Evolutionary conservation across 2,329 filamentous ascomycete species (phyloP).

Genomic region (Fusarium devonianum): DNA sequence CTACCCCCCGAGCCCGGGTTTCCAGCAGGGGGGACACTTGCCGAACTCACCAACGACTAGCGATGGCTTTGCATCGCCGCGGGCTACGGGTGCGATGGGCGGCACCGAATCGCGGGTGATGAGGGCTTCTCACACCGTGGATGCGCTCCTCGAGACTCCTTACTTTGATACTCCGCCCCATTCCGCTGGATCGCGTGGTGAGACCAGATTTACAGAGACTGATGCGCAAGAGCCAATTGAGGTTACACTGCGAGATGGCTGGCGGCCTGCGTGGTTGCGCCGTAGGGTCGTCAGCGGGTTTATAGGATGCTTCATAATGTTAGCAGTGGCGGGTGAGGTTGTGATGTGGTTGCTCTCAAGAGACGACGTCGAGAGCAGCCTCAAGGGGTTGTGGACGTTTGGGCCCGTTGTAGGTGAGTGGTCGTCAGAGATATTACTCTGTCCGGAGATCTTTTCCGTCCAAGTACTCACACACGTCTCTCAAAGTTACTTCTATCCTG

Average conservation of each 20-base stretch:
- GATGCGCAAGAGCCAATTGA: slow-evolving; percentile 32
- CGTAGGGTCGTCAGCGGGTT: slow-evolving; percentile 33
- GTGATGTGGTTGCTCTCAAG: slow-evolving; percentile 36
- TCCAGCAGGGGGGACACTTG: slow-evolving; percentile 30
- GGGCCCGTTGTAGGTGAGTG: slow-evolving; percentile 41
- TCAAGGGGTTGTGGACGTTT: slow-evolving; percentile 41
- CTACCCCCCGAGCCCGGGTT: slow-evolving; percentile 21
- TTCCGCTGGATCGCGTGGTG: slow-evolving; percentile 19
- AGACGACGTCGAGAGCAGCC: slow-evolving; percentile 21
- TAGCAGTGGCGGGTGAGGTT: slow-evolving; percentile 38
- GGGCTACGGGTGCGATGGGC: slow-evolving; percentile 7
- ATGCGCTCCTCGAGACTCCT: slow-evolving; percentile 34
- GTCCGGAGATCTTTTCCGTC: slow-evolving; percentile 1
- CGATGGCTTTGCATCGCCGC: slow-evolving; percentile 33
- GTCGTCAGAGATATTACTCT: slow-evolving; percentile 17
- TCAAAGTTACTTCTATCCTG: slow-evolving; percentile 37
- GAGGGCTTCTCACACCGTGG: slow-evolving; percentile 25
- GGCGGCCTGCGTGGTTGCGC: slow-evolving; percentile 40
- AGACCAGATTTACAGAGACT: slow-evolving; percentile 13
- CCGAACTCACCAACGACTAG: slow-evolving; percentile 15
- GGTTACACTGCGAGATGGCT: slow-evolving; percentile 33
- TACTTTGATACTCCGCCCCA: slow-evolving; percentile 37
- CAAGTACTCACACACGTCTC: slow-evolving; percentile 12
- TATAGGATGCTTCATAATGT: slow-evolving; percentile 23
- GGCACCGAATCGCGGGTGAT: slow-evolving; percentile 15